These are phyloP conservation scores for Vigna unguiculata DNA, from an alignment of 306 rosid species.

Conservation along the genomic window DNA sequence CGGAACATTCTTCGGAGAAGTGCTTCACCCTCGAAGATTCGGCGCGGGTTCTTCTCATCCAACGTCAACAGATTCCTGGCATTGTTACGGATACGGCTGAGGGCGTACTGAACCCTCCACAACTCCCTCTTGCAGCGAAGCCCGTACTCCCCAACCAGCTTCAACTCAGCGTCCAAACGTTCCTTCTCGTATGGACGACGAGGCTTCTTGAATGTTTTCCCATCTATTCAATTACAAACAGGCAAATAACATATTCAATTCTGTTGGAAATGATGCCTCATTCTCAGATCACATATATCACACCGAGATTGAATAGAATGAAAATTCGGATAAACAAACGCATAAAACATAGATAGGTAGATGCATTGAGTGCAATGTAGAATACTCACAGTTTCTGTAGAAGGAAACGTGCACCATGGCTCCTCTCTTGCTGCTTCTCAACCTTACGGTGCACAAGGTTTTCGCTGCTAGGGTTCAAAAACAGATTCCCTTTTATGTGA, in stretches of 20 bases:
- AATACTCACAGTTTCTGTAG: constrained; percentile 59
- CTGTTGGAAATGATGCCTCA: background rate
- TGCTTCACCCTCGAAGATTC: constrained; percentile 75
- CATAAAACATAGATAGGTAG: background rate
- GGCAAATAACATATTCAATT: background rate
- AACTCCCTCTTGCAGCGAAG: constrained; percentile 74
- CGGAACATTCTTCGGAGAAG: constrained; percentile 68
- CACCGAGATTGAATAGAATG: no score
- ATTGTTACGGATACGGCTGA: constrained; percentile 69
- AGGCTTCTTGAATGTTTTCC: constrained; percentile 80
- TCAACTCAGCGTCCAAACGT: constrained; percentile 72
- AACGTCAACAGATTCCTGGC: constrained; percentile 63
- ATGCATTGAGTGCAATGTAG: background rate
- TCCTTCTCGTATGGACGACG: constrained; percentile 84
- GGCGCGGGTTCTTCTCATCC: constrained; percentile 74
- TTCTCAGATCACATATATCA: background rate
- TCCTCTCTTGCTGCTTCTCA: constrained; percentile 6
- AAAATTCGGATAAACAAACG: background rate
- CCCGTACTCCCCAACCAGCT: constrained; percentile 70
- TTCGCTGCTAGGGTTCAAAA: background rate
- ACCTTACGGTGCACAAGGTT: constrained; percentile 5
- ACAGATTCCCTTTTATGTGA: background rate
- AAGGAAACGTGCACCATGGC: constrained; percentile 69
- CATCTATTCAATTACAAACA: constrained; percentile 49
- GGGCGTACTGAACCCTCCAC: constrained; percentile 74